Conservation (phyloP, 2,329 filamentous ascomycete genomes). For the Pseudocercospora pini-densiflorae region DNA sequence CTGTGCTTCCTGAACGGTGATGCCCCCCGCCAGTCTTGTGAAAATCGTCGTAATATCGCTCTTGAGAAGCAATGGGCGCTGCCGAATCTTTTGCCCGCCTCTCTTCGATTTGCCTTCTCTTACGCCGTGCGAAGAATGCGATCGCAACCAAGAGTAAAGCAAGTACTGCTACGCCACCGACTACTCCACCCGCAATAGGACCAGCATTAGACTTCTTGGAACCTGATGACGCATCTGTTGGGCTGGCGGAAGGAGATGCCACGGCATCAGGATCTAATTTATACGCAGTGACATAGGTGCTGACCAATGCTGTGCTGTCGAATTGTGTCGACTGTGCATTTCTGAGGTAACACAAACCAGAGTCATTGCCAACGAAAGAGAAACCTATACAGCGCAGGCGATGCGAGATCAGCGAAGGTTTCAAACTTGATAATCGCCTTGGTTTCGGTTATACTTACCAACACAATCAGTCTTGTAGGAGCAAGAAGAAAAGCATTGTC, state of each 20-base stretch:
- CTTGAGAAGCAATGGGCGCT: constrained; percentile 1
- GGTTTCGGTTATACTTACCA: constrained; percentile 12
- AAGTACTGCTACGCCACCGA: constrained; percentile 20
- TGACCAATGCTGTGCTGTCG: constrained; percentile 26
- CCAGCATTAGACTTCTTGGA: constrained; percentile 9
- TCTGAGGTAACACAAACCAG: constrained; percentile 35
- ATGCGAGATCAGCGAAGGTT: neutral
- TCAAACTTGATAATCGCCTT: neutral
- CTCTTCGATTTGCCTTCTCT: constrained; percentile 16
- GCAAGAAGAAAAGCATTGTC: constrained; percentile 37
- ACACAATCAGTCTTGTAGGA: constrained; percentile 30
- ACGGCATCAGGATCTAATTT: constrained; percentile 29
- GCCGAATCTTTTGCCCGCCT: constrained; percentile 15
- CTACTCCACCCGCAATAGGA: constrained; percentile 23
- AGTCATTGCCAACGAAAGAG: constrained; percentile 33
- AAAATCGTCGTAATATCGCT: constrained; percentile 17
- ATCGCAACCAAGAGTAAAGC: constrained; percentile 11
- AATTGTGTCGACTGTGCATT: constrained; percentile 29
- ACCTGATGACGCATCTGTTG: constrained; percentile 1
- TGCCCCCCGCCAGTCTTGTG: constrained; percentile 19
- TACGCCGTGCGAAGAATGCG: constrained; percentile 17
- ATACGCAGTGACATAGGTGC: constrained; percentile 33
- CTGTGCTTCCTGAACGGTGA: constrained; percentile 31
- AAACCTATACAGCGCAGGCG: constrained; percentile 18
- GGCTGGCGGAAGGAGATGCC: constrained; percentile 7